phyloP scores from a whole-genome alignment of 2,329 filamentous ascomycete genomes.

The Fusarium chaquense region DNA sequence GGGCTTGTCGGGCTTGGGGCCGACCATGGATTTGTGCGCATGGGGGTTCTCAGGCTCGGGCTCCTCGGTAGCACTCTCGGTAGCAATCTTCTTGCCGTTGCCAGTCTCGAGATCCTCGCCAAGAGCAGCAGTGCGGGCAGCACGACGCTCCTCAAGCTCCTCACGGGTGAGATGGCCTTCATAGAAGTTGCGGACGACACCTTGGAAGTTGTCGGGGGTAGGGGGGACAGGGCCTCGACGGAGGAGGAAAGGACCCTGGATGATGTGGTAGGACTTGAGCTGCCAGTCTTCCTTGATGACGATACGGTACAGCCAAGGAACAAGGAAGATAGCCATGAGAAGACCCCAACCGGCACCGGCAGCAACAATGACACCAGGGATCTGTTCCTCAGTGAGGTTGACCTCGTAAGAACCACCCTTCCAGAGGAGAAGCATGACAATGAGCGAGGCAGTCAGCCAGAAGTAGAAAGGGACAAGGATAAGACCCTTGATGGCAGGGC shows the following conservation, averaged over 20 bases:
- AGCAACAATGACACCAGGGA: conserved; percentile 67
- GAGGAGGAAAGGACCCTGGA: conserved; percentile 66
- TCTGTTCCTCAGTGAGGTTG: conserved; percentile 60
- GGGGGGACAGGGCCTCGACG: conserved; percentile 54
- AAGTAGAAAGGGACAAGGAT: conserved; percentile 68
- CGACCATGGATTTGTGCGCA: conserved; percentile 51
- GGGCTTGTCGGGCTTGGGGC: conserved; percentile 56
- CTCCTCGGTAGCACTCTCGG: conserved; percentile 68
- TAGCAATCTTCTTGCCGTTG: conserved; percentile 45
- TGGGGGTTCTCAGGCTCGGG: conserved; percentile 56
- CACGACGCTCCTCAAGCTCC: conserved; percentile 60
- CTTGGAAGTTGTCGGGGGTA: conserved; percentile 57
- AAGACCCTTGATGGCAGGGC: conserved; percentile 66
- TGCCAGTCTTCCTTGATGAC: conserved; percentile 72
- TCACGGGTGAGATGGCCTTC: conserved; percentile 66
- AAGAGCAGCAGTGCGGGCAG: conserved; percentile 38
- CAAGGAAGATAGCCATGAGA: conserved; percentile 65
- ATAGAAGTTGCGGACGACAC: conserved; percentile 66
- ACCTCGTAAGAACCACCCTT: conserved; percentile 62
- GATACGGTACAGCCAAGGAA: conserved; percentile 69
- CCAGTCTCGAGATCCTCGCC: conserved; percentile 44
- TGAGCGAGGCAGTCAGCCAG: conserved; percentile 64
- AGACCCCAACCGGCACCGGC: conserved; percentile 63
- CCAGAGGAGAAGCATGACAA: conserved; percentile 72
- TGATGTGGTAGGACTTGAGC: conserved; percentile 66